phyloP scores from a whole-genome alignment of 31 red algal genomes.

The Bonnemaisonia californica region DNA sequence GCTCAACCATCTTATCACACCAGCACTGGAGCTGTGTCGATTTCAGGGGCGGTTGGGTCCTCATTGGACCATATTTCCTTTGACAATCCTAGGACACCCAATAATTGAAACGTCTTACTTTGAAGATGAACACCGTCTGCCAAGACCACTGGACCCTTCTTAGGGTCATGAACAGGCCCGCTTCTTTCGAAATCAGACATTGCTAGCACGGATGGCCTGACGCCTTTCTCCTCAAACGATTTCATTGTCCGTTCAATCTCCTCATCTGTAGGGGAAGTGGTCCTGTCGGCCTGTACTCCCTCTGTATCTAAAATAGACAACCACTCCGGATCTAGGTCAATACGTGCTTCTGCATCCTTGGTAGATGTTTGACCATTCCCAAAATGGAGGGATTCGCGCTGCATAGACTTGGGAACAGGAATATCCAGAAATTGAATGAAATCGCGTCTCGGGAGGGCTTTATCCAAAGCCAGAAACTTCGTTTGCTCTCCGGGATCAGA shows the following conservation, averaged over 20 bases:
- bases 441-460: constrained; percentile 72
- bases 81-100: neutral
- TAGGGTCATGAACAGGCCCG: constrained; percentile 25
- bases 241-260: constrained; percentile 25
- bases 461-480: constrained; percentile 83
- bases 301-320: constrained; percentile 47
- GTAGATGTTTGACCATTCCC: too few species aligned
- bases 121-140: constrained; percentile 15
- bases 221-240: neutral
- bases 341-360: neutral
- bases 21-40: too few species aligned
- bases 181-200: constrained; percentile 20
- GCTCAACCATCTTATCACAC: too few species aligned
- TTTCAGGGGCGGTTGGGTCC: too few species aligned
- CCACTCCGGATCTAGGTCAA: constrained; percentile 54
- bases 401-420: constrained; percentile 2
- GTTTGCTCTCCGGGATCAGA: constrained; percentile 28
- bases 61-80: neutral
- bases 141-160: neutral
- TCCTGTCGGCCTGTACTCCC: constrained; percentile 8
- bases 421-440: constrained; percentile 86
- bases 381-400: neutral
- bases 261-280: constrained; percentile 29
- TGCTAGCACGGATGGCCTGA: constrained; percentile 4
- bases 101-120: constrained; percentile 9